phyloP scores from a whole-genome alignment of 176 grass and related monocot species.

The Carex pumila region DNA sequence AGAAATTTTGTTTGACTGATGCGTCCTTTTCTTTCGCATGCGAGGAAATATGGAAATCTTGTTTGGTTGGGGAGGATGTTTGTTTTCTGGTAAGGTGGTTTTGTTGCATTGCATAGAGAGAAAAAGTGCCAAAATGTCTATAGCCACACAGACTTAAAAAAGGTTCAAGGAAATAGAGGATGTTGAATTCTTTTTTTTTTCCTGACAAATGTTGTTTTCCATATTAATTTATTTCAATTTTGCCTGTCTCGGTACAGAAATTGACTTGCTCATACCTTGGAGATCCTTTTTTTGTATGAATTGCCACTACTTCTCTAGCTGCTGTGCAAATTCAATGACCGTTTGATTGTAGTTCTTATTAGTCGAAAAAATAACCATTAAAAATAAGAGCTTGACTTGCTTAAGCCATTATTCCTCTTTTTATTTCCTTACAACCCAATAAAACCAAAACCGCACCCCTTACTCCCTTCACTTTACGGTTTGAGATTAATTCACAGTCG shows the following conservation, averaged over 20 bases:
- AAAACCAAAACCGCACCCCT: no score
- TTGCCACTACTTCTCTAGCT: neutral
- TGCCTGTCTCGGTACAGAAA: neutral
- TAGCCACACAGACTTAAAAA: neutral
- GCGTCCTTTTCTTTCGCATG: neutral
- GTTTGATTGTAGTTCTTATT: no score
- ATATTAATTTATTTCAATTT: neutral
- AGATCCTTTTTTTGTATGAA: neutral
- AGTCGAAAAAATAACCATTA: no score
- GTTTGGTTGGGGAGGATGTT: neutral
- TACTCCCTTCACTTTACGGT: no score
- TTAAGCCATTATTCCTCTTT: no score
- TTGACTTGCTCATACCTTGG: neutral
- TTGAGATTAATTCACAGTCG: no score
- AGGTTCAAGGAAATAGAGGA: conserved; percentile 5
- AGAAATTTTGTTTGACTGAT: neutral
- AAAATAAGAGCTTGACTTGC: no score
- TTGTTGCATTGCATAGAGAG: neutral
- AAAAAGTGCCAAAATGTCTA: neutral
- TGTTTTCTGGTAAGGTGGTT: neutral
- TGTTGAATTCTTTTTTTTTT: neutral
- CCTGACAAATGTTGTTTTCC: neutral
- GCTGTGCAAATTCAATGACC: neutral
- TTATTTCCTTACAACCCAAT: no score
- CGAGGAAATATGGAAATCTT: neutral